Evolutionary conservation across 2,329 filamentous ascomycete species (phyloP).

Genomic region (Westerdykella sp.): DNA sequence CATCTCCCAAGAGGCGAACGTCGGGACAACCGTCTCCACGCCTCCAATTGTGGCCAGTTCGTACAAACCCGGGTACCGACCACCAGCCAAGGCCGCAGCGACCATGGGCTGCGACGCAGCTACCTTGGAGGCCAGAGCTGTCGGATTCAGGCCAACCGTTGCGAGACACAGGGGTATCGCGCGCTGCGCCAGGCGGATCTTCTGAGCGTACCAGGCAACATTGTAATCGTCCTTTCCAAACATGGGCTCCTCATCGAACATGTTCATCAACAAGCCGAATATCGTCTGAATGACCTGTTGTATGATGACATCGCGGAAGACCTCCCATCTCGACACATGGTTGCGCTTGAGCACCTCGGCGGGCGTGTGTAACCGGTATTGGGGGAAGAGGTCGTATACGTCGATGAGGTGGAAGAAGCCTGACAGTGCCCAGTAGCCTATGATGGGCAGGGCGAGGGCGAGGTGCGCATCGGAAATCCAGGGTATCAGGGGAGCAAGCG

Average conservation of each 20-base stretch:
- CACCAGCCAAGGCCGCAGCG: constrained; percentile 70
- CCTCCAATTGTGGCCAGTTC: constrained; percentile 52
- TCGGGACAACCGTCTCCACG: constrained; percentile 51
- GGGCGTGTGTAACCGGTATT: constrained; percentile 92
- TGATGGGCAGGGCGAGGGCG: constrained; percentile 66
- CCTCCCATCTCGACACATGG: constrained; percentile 76
- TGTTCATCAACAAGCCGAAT: constrained; percentile 60
- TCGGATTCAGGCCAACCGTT: constrained; percentile 68
- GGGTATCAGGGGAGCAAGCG: constrained; percentile 65
- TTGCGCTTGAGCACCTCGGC: constrained; percentile 85
- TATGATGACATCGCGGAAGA: constrained; percentile 81
- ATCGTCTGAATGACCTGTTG: constrained; percentile 86
- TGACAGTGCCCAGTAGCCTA: constrained; percentile 85
- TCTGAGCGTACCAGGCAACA: constrained; percentile 80
- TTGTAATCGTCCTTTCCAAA: constrained; percentile 78
- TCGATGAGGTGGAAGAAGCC: constrained; percentile 85
- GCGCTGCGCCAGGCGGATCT: constrained; percentile 71
- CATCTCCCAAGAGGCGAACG: constrained; percentile 81
- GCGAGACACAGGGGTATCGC: constrained; percentile 67
- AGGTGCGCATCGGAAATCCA: constrained; percentile 78
- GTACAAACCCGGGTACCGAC: constrained; percentile 67
- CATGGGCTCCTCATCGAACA: constrained; percentile 67
- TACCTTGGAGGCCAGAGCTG: constrained; percentile 68
- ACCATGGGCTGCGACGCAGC: constrained; percentile 65
- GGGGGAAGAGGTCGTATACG: constrained; percentile 73